Evolutionary conservation across 352 stramenopile species (phyloP), one percentile per base, ranked within the genome.

Genomic region (Phytopythium mirpurense): DNA sequence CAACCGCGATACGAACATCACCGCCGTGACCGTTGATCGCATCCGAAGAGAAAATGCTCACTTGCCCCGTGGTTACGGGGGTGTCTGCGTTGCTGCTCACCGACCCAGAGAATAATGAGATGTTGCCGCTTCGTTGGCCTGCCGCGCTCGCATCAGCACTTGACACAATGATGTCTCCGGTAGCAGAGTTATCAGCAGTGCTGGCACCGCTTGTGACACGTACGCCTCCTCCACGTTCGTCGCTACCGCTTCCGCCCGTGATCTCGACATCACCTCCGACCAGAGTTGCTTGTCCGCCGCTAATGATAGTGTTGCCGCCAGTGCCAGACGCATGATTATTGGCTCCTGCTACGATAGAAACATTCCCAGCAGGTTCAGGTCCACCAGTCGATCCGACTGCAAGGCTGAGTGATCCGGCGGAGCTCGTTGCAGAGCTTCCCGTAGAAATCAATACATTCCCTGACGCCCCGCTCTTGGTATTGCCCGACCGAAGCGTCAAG

Each of bases 251-350:
- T 2, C 58, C 58, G 9, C 51, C 58, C 1, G 24, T 54, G 19
- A 65, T 59, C 21, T 51, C 32, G 5, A 65, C 54, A 5, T 19
- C 34, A 18, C 58, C 58, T 26, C 58, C 58, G 12, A 27, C 24
- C 0, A 36, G 36, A 16, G 36, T 36, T 27, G 29, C 45, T n/a
- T 41, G 9, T 52, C 45, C 45, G 5, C 45, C 45, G 14, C n/a
- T 29, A 18, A 52, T 41, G 6, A 19, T 5, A 16, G 15, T 8
- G 9, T 31, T 26, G 7, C 45, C 45, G 12, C 45, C 29, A 29
- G 18, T 8, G 11, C 45, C 27, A 29, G 45, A 27, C 15, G 10
- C 31, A 3, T 40, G 27, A 2, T 5, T 14, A 10, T 31, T 40
- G 12, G 27, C 45, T 4, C 43, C 43, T 23, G 24, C 43, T 11